Evolutionary conservation across 2,329 filamentous ascomycete genomes (phyloP), one percentile per base, ranked within the genome.

Genomic region (Penicillium thymicola): DNA sequence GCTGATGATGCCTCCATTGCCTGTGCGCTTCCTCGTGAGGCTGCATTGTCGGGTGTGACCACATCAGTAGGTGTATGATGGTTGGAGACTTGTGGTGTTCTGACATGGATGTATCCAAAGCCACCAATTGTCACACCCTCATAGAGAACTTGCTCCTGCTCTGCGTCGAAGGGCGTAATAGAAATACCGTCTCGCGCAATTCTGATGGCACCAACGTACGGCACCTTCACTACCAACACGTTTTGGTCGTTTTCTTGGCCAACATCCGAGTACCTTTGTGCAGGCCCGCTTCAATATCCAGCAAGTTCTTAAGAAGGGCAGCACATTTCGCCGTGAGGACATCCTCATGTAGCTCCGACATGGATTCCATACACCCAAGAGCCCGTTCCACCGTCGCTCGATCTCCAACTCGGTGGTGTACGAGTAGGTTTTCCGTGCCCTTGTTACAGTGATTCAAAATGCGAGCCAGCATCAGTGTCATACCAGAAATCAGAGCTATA

Each of bases 321-420:
- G 66, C 68, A 44, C 69, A 65, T 34, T 71, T 61, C 21, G 61
- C 61, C 18, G 64, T 69, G 1, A 75, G 59, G 1, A 57, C 50
- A 57, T 77, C 74, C 23, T 63, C 54, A 50, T 70, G 69, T n/a
- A 63, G 40, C 23, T 61, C 59, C 37, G 55, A 60, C 34, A 70
- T 52, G 3, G 57, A 52, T 32, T 71, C 63, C 67, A 78, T 74
- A 44, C 60, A 68, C 51, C 72, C 72, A 14, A 72, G 66, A 4
- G 63, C 67, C 38, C 70, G 67, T 45, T 76, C 72, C 32, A 77
- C 61, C 58, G 73, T 68, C 28, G 68, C 74, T 6, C 75, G 70
- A 58, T 78, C 76, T 11, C 66, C 65, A n/a, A 68, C 63, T 2
- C 69, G 69, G 60, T 78, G 76, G 59, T 78, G 76, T 14, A 66